These are phyloP conservation scores for Aureobasidium pullulans DNA, from an alignment of 2,329 filamentous ascomycete genomes.

Conservation along the genomic window DNA sequence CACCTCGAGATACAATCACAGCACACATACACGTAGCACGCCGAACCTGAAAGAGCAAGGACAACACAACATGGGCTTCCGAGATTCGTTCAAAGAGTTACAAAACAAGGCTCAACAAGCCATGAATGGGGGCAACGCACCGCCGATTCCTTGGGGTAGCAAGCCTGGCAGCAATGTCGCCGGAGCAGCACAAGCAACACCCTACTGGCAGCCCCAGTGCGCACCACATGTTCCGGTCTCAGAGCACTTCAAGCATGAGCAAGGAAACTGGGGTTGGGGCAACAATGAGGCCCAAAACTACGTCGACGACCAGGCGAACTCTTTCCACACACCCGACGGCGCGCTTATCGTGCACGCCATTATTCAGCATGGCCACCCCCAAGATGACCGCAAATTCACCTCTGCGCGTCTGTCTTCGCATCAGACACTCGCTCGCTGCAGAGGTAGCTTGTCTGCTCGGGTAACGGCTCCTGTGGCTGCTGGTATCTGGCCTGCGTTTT, in stretches of 20 bases:
- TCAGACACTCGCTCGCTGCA: constrained; percentile 43
- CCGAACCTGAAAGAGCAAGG: not conserved
- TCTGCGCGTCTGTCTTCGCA: constrained; percentile 50
- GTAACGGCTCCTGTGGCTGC: constrained; percentile 47
- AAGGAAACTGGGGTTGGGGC: constrained; percentile 54
- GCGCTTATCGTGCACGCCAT: constrained; percentile 49
- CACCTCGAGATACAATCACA: too few species aligned
- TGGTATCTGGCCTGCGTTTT: constrained; percentile 57
- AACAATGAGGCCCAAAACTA: constrained; percentile 56
- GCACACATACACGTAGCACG: too few species aligned
- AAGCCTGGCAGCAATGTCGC: constrained; percentile 16
- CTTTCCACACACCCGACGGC: constrained; percentile 47
- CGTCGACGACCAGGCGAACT: constrained; percentile 42
- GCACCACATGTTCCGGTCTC: constrained; percentile 39
- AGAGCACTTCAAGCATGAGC: constrained; percentile 48
- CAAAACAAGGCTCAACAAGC: not conserved
- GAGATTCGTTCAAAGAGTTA: constrained; percentile 8
- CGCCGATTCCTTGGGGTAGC: constrained; percentile 24
- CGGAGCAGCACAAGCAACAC: constrained; percentile 9
- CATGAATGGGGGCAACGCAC: constrained; percentile 10
- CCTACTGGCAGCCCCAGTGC: constrained; percentile 50
- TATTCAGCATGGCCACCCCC: constrained; percentile 26
- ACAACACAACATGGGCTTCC: constrained; percentile 1
- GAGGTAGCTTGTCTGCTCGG: constrained; percentile 47
- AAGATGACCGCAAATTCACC: constrained; percentile 42